phyloP scores from a whole-genome alignment of 257 asterid genomes.

The Solanum virginianum region DNA sequence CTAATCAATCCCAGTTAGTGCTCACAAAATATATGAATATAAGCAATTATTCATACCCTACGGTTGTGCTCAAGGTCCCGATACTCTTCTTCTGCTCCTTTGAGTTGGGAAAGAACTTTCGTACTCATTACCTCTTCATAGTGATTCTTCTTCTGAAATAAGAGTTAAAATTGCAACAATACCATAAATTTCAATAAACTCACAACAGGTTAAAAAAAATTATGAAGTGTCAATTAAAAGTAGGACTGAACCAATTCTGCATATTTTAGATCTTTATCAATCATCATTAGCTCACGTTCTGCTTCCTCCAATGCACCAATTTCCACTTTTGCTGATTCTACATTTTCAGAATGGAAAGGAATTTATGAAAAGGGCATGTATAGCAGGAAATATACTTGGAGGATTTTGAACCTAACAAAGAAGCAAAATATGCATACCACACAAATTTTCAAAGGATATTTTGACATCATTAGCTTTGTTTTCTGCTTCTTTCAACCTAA shows the following conservation, averaged over 20 bases:
- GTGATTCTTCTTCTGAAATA: slow-evolving; percentile 46
- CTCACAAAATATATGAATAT: background rate
- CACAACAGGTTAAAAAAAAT: background rate
- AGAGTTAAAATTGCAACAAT: background rate
- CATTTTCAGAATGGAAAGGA: slow-evolving; percentile 4
- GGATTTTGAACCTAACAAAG: background rate
- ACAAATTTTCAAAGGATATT: slow-evolving; percentile 33
- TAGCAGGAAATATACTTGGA: background rate
- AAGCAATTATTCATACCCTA: slow-evolving; percentile 33
- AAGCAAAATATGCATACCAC: slow-evolving; percentile 42
- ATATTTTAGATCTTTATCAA: slow-evolving; percentile 34
- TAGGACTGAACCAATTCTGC: slow-evolving; percentile 38
- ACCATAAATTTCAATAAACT: background rate
- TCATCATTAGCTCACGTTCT: slow-evolving; percentile 41
- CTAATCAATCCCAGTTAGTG: background rate
- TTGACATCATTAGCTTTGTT: slow-evolving; percentile 33
- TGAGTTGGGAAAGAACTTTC: slow-evolving; percentile 40
- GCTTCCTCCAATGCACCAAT: slow-evolving; percentile 58
- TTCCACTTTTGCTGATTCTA: slow-evolving; percentile 66
- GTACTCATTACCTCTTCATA: slow-evolving; percentile 42
- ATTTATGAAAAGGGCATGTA: background rate
- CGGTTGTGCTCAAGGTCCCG: slow-evolving; percentile 48
- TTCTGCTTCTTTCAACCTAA: slow-evolving; percentile 41
- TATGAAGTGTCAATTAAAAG: slow-evolving; percentile 4
- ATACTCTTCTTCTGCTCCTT: slow-evolving; percentile 37